A percentile compares a stretch with the other conserved stretches of the same genome.
Conservation (phyloP, 805 yeast genomes). For the Starmerella potacharoeniae region DNA sequence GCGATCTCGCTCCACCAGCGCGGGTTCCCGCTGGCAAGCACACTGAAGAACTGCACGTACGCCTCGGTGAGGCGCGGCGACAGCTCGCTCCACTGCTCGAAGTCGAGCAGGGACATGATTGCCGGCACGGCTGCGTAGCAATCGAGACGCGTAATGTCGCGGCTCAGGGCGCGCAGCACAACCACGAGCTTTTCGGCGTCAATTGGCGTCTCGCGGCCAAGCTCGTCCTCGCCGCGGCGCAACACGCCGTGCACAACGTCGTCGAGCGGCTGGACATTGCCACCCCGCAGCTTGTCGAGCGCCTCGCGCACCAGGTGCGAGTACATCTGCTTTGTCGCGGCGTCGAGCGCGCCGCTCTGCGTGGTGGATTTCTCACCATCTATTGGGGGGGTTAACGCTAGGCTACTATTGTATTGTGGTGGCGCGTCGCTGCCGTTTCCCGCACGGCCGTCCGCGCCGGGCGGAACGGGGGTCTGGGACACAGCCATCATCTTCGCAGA, state of each 20-base stretch:
- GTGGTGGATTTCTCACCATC: slow-evolving; percentile 3
- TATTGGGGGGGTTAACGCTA: slow-evolving; percentile 8
- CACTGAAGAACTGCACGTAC: slow-evolving; percentile 62
- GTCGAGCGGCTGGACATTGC: background rate
- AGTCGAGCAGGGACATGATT: slow-evolving; percentile 49
- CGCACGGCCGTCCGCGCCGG: background rate
- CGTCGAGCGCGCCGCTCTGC: background rate
- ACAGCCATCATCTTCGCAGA: slow-evolving; percentile 11
- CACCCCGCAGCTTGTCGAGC: slow-evolving; percentile 3
- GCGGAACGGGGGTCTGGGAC: slow-evolving; percentile 4
- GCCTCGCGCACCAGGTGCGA: slow-evolving; percentile 10
- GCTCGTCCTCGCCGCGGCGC: background rate
- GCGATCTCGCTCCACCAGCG: slow-evolving; percentile 85
- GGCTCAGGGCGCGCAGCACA: slow-evolving; percentile 46
- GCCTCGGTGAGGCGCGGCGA: slow-evolving; percentile 36
- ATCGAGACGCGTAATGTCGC: slow-evolving; percentile 59
- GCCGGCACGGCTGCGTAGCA: slow-evolving; percentile 37
- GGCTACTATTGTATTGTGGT: slow-evolving; percentile 4
- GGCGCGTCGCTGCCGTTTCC: slow-evolving; percentile 1
- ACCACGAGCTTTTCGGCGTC: slow-evolving; percentile 37
- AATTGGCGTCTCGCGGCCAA: background rate
- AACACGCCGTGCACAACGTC: background rate
- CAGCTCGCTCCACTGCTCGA: slow-evolving; percentile 46
- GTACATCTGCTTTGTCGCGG: slow-evolving; percentile 3
- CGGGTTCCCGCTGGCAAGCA: slow-evolving; percentile 75